These are phyloP conservation scores for Trichoderma cornu-damae DNA, from an alignment of 2,329 filamentous ascomycete genomes.

Conservation along the genomic window DNA sequence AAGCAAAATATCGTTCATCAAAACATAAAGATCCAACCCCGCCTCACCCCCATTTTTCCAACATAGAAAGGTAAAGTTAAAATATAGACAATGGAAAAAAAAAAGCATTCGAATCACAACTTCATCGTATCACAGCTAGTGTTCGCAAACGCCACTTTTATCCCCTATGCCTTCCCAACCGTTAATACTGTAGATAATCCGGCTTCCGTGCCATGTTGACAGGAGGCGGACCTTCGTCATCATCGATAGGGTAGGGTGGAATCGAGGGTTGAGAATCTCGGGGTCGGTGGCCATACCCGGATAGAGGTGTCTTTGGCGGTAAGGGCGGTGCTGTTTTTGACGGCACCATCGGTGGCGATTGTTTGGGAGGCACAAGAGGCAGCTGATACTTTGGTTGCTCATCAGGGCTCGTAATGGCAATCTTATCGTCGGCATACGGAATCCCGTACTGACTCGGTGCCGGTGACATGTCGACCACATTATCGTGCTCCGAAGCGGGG, in stretches of 20 bases:
- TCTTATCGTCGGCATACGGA: conserved; percentile 61
- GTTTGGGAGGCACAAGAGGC: conserved; percentile 24
- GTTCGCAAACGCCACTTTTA: neutral
- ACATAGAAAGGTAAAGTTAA: neutral
- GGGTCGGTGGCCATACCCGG: conserved; percentile 36
- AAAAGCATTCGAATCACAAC: neutral
- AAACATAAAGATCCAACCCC: conserved; percentile 6
- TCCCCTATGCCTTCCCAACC: neutral
- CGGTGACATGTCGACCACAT: conserved; percentile 53
- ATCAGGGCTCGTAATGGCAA: conserved; percentile 57
- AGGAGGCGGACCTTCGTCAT: conserved; percentile 72
- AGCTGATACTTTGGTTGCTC: conserved; percentile 45
- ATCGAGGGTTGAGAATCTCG: conserved; percentile 35
- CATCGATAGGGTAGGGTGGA: conserved; percentile 74
- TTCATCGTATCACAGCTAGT: neutral
- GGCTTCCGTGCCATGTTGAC: conserved; percentile 87
- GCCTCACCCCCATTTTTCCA: neutral
- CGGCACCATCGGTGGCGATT: conserved; percentile 61
- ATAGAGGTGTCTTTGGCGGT: conserved; percentile 72
- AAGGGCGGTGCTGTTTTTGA: conserved; percentile 75
- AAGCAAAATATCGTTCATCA: neutral
- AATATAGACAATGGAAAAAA: neutral
- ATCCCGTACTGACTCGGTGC: conserved; percentile 55
- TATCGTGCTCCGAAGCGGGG: conserved; percentile 39
- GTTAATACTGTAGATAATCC: conserved; percentile 45